Percentiles rank a stretch among this genome's conserved stretches.
Evolutionary conservation across 2,329 filamentous ascomycete species (phyloP).

Genomic region (Meredithiella fracta): DNA sequence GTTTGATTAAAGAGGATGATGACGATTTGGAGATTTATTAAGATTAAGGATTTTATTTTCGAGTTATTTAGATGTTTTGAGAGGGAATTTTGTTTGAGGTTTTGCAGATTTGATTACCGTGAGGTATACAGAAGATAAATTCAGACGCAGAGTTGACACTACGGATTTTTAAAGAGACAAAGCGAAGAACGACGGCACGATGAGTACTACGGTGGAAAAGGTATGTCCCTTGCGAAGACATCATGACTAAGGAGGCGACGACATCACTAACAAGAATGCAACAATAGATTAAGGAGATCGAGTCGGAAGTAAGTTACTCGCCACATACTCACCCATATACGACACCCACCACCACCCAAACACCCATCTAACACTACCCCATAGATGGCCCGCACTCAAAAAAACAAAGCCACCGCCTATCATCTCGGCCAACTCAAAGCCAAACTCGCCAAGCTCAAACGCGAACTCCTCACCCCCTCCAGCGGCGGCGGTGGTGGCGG

Average conservation of each 20-base stretch:
- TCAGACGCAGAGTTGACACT: slow-evolving; percentile 11
- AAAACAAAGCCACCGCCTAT: slow-evolving; percentile 89
- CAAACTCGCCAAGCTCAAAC: slow-evolving; percentile 94
- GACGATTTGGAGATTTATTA: not conserved
- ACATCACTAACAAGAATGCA: slow-evolving; percentile 3
- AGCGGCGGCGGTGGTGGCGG: slow-evolving; percentile 63
- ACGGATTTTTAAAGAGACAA: not conserved
- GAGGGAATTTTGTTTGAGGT: no score
- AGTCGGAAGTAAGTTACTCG: slow-evolving; percentile 67
- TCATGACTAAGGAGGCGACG: not conserved
- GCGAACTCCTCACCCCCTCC: slow-evolving; percentile 77
- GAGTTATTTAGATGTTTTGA: not conserved
- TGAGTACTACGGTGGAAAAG: slow-evolving; percentile 98
- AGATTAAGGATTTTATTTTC: not conserved
- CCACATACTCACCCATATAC: not conserved
- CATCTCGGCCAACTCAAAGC: slow-evolving; percentile 94
- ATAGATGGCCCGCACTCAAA: slow-evolving; percentile 90
- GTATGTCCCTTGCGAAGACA: slow-evolving; percentile 28
- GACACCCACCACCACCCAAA: slow-evolving; percentile 11
- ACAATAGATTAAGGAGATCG: slow-evolving; percentile 80
- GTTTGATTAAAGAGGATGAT: not conserved
- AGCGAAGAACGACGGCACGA: slow-evolving; percentile 23
- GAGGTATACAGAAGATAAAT: no score
- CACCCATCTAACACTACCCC: slow-evolving; percentile 15
- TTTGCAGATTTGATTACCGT: no score